phyloP scores from a whole-genome alignment of 1,284 basidiomycete species.

The Meira nashicola region DNA sequence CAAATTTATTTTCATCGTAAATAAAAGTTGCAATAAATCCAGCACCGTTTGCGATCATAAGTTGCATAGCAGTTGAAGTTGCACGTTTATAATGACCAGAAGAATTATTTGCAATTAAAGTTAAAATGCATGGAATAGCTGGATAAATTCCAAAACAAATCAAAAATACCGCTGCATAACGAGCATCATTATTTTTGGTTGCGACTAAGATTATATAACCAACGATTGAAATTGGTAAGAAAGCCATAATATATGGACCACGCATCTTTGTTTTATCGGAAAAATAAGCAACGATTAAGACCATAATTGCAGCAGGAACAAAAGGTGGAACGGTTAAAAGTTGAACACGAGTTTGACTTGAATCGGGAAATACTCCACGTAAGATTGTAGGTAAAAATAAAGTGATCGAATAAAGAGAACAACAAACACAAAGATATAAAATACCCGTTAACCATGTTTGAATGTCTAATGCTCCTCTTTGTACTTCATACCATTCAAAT shows the following conservation, averaged over 20 bases:
- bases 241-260: slow-evolving; percentile 49
- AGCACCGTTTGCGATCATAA: slow-evolving; percentile 51
- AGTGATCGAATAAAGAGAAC: slow-evolving; percentile 31
- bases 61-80: slow-evolving; percentile 50
- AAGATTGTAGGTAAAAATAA: slow-evolving; percentile 36
- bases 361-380: slow-evolving; percentile 25
- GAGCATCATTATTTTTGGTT: slow-evolving; percentile 26
- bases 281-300: slow-evolving; percentile 47
- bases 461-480: slow-evolving; percentile 26
- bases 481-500: slow-evolving; percentile 36
- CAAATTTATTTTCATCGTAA: slow-evolving; percentile 34
- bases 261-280: slow-evolving; percentile 51
- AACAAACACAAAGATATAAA: slow-evolving; percentile 30
- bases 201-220: slow-evolving; percentile 44
- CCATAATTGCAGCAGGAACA: slow-evolving; percentile 41
- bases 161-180: slow-evolving; percentile 48
- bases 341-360: slow-evolving; percentile 30
- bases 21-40: slow-evolving; percentile 52
- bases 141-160: slow-evolving; percentile 48
- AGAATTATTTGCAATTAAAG: slow-evolving; percentile 42
- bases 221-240: slow-evolving; percentile 50
- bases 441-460: slow-evolving; percentile 39
- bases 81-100: slow-evolving; percentile 46
- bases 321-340: slow-evolving; percentile 38
- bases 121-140: slow-evolving; percentile 38